phyloP scores from a whole-genome alignment of 495 filamentous ascomycete species.

The Thozetella sp. region DNA sequence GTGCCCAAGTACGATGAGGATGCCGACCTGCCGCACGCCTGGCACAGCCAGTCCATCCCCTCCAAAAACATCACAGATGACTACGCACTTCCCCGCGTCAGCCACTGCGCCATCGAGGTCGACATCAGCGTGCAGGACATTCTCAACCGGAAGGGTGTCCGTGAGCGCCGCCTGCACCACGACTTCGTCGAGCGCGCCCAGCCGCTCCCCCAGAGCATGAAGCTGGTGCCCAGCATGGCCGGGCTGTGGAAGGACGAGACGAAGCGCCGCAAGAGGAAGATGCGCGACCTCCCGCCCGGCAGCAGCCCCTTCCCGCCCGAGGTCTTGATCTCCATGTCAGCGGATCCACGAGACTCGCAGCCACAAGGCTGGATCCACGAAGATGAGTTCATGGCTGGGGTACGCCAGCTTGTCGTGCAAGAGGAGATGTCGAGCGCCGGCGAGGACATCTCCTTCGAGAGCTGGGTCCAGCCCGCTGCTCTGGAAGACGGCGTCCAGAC shows the following conservation, averaged over 20 bases:
- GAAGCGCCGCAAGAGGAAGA: conserved; percentile 68
- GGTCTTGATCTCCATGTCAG: conserved; percentile 83
- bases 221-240: conserved; percentile 88
- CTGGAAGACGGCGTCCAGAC: conserved; percentile 69
- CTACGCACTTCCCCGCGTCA: conserved; percentile 68
- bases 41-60: conserved; percentile 72
- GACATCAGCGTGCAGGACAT: conserved; percentile 91
- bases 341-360: conserved; percentile 69
- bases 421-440: conserved; percentile 58
- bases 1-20: conserved; percentile 67
- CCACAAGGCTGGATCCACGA: conserved; percentile 87
- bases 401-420: conserved; percentile 59
- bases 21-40: conserved; percentile 61
- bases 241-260: conserved; percentile 93
- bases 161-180: conserved; percentile 76
- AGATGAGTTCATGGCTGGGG: conserved; percentile 72
- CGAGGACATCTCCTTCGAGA: conserved; percentile 57
- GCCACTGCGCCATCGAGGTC: conserved; percentile 85
- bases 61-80: conserved; percentile 58
- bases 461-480: conserved; percentile 55
- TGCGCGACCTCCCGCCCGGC: conserved; percentile 61
- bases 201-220: conserved; percentile 66
- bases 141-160: conserved; percentile 74
- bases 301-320: conserved; percentile 79
- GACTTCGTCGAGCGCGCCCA: conserved; percentile 80